Conservation (phyloP, 2,329 filamentous ascomycete species). For the Fusarium equiseti region DNA sequence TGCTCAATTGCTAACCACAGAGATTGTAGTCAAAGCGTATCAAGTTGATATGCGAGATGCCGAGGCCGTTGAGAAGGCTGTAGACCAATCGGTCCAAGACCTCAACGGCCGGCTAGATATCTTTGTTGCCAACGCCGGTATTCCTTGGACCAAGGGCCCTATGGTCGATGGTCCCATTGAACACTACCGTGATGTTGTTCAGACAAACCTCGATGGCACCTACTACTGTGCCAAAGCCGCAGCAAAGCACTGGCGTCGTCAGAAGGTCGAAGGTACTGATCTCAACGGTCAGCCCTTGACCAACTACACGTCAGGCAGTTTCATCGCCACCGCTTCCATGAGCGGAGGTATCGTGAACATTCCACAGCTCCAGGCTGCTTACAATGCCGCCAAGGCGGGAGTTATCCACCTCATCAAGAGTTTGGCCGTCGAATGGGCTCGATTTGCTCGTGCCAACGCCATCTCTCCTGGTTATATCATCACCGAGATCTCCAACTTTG, state of each 20-base stretch:
- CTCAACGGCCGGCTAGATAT: slow-evolving; percentile 80
- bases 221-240: slow-evolving; percentile 80
- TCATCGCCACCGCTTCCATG: slow-evolving; percentile 66
- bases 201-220: slow-evolving; percentile 77
- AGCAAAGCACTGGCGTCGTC: slow-evolving; percentile 74
- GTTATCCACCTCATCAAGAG: slow-evolving; percentile 68
- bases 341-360: slow-evolving; percentile 64
- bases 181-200: slow-evolving; percentile 74
- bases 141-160: slow-evolving; percentile 76
- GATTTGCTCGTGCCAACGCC: slow-evolving; percentile 68
- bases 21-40: slow-evolving; percentile 66
- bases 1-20: slow-evolving; percentile 1
- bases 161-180: slow-evolving; percentile 74
- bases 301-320: slow-evolving; percentile 55
- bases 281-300: slow-evolving; percentile 37
- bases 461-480: slow-evolving; percentile 57
- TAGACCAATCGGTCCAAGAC: slow-evolving; percentile 67
- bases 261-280: slow-evolving; percentile 71
- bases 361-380: slow-evolving; percentile 66
- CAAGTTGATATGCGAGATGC: slow-evolving; percentile 68
- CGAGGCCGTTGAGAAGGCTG: slow-evolving; percentile 61
- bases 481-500: slow-evolving; percentile 47
- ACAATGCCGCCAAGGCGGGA: slow-evolving; percentile 68
- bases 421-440: slow-evolving; percentile 67
- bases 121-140: slow-evolving; percentile 81